Evolutionary conservation across 2,329 filamentous ascomycete genomes (phyloP).

Genomic region (Neopestalotiopsis sp.): DNA sequence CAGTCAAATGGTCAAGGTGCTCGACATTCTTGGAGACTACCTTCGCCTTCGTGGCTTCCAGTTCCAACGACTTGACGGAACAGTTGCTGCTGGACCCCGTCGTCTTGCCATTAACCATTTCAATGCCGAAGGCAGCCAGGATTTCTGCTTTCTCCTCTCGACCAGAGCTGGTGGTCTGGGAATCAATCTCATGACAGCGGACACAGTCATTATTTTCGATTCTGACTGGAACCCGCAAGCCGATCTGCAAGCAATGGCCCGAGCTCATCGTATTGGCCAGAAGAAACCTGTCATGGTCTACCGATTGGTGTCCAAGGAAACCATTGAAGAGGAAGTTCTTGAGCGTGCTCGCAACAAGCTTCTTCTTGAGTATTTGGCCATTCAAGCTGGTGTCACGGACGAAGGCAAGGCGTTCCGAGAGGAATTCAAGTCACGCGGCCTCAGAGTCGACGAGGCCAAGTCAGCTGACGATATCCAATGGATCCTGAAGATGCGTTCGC

Average conservation of each 20-base stretch:
- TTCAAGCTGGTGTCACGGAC: slow-evolving; percentile 95
- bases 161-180: slow-evolving; percentile 96
- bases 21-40: slow-evolving; percentile 95
- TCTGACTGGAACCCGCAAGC: slow-evolving; percentile 99
- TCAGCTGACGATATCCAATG: slow-evolving; percentile 95
- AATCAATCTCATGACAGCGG: slow-evolving; percentile 98
- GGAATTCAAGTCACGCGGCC: slow-evolving; percentile 79
- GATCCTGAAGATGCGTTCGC: slow-evolving; percentile 96
- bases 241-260: slow-evolving; percentile 97
- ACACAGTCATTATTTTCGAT: slow-evolving; percentile 97
- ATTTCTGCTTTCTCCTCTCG: slow-evolving; percentile 95
- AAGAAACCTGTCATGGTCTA: slow-evolving; percentile 97
- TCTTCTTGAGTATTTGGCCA: slow-evolving; percentile 95
- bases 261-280: slow-evolving; percentile 96
- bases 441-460: slow-evolving; percentile 79
- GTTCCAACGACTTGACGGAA: slow-evolving; percentile 94
- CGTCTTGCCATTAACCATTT: slow-evolving; percentile 98
- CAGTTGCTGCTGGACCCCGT: slow-evolving; percentile 85
- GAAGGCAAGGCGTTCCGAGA: slow-evolving; percentile 81
- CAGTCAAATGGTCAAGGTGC: slow-evolving; percentile 99
- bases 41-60: slow-evolving; percentile 91
- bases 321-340: slow-evolving; percentile 95
- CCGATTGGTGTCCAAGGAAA: slow-evolving; percentile 95
- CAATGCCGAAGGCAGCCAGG: slow-evolving; percentile 89
- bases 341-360: slow-evolving; percentile 97